A percentile compares a stretch with the other conserved stretches of the same genome.
Conservation (phyloP, 805 yeast genomes). For the Kurtzmaniella cleridarum region DNA sequence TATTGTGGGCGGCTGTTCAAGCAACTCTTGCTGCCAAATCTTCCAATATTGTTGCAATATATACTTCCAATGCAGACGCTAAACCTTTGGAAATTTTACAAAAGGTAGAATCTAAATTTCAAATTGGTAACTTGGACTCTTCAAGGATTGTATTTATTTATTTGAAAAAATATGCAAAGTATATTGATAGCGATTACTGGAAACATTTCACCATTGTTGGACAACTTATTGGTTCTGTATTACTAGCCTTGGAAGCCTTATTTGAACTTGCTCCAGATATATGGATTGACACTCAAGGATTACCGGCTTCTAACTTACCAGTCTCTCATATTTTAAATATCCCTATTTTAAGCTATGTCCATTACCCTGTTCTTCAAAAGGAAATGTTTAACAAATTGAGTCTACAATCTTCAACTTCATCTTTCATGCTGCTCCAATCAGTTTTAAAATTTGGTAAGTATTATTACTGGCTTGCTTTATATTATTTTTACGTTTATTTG, state of each 20-base stretch:
- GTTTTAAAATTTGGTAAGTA: too few species aligned
- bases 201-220: slow-evolving; percentile 76
- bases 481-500: slow-evolving; percentile 56
- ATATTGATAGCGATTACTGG: slow-evolving; percentile 73
- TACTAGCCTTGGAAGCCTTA: slow-evolving; percentile 68
- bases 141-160: slow-evolving; percentile 58
- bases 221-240: slow-evolving; percentile 76
- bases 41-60: slow-evolving; percentile 57
- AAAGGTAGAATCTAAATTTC: slow-evolving; percentile 53
- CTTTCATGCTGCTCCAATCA: too few species aligned
- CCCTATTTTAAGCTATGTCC: slow-evolving; percentile 87
- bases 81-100: slow-evolving; percentile 44
- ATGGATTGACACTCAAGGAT: slow-evolving; percentile 93
- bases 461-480: slow-evolving; percentile 67
- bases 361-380: slow-evolving; percentile 83
- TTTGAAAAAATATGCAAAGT: slow-evolving; percentile 44
- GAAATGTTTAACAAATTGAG: slow-evolving; percentile 77
- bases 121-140: slow-evolving; percentile 40
- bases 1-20: slow-evolving; percentile 88
- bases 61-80: slow-evolving; percentile 60
- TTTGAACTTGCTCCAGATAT: slow-evolving; percentile 70
- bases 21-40: slow-evolving; percentile 51
- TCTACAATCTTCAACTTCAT: too few species aligned
- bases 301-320: slow-evolving; percentile 79
- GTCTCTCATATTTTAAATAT: slow-evolving; percentile 51